Percentiles rank a stretch among this genome's conserved stretches.
Conservation (phyloP, 352 stramenopile species). For the Albugo candida region DNA sequence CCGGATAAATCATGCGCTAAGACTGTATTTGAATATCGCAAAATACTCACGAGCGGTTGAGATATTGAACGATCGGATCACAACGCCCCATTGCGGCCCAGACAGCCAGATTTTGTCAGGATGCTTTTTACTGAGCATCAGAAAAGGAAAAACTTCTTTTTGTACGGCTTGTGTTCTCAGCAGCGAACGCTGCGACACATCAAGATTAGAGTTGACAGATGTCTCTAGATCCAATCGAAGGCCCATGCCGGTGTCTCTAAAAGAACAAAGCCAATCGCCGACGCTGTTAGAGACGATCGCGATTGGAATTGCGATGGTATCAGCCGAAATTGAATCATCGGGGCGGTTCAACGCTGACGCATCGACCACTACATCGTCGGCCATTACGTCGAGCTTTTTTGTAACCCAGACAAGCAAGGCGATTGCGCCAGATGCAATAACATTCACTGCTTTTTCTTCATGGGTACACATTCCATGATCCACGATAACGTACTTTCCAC, state of each 20-base stretch:
- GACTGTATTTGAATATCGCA: too few species aligned
- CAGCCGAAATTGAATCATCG: constrained; percentile 1
- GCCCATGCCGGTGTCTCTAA: constrained; percentile 1
- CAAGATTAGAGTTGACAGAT: too few species aligned
- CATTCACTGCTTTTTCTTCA: constrained; percentile 47
- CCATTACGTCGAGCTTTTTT: constrained; percentile 35
- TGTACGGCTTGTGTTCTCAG: too few species aligned
- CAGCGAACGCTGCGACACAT: too few species aligned
- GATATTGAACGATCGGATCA: too few species aligned
- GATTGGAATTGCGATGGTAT: constrained; percentile 17
- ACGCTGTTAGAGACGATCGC: constrained; percentile 45
- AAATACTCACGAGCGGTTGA: too few species aligned
- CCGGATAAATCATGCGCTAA: too few species aligned
- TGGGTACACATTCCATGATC: constrained; percentile 46
- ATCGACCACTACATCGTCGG: constrained; percentile 11
- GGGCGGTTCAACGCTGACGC: constrained; percentile 1
- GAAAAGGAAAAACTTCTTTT: too few species aligned
- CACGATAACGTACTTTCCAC: constrained; percentile 29
- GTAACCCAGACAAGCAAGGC: constrained; percentile 49
- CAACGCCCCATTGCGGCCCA: too few species aligned
- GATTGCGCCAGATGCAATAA: constrained; percentile 17
- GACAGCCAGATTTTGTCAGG: too few species aligned
- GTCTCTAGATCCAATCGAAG: not conserved
- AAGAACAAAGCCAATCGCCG: constrained; percentile 52
- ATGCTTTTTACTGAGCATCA: too few species aligned